Conservation (phyloP, 2,329 filamentous ascomycete genomes). For the Botryosphaeria dothidea region DNA sequence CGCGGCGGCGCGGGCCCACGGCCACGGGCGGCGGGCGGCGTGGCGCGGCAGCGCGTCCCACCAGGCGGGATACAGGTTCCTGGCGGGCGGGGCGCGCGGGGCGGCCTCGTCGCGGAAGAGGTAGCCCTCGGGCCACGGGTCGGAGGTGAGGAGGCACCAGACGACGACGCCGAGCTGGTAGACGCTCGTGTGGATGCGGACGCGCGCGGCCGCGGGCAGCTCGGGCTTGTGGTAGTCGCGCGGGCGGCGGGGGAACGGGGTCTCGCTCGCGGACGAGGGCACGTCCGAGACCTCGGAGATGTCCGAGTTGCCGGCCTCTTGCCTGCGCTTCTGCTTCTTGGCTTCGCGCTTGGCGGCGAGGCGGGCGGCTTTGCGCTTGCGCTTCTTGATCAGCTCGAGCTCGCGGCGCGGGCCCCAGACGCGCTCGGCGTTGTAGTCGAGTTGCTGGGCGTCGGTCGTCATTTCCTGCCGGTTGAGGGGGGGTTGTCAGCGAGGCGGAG, state of each 20-base stretch:
- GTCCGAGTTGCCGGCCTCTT: no score
- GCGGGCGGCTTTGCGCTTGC: neutral
- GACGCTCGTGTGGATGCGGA: neutral
- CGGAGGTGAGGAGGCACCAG: neutral
- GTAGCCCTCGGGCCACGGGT: neutral
- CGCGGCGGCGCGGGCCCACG: neutral
- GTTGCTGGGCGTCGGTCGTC: no score
- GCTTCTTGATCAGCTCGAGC: no score
- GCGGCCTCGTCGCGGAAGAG: neutral
- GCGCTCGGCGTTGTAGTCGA: neutral
- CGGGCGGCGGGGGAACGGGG: no score
- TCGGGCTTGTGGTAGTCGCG: neutral
- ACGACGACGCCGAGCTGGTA: neutral
- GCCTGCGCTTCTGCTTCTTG: no score
- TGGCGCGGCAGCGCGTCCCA: neutral
- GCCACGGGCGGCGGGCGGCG: neutral
- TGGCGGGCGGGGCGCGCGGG: no score
- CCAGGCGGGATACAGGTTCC: neutral
- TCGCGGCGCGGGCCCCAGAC: neutral
- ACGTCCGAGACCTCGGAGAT: no score
- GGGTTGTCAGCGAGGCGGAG: neutral
- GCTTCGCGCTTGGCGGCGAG: neutral
- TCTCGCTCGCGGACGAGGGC: no score
- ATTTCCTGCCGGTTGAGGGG: no score
- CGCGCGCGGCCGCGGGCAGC: neutral